A percentile compares a stretch with the other conserved stretches of the same genome.
These are phyloP conservation scores for Plasmodium berghei DNA, from an alignment of 169 alveolate species.

Conservation along the genomic window DNA sequence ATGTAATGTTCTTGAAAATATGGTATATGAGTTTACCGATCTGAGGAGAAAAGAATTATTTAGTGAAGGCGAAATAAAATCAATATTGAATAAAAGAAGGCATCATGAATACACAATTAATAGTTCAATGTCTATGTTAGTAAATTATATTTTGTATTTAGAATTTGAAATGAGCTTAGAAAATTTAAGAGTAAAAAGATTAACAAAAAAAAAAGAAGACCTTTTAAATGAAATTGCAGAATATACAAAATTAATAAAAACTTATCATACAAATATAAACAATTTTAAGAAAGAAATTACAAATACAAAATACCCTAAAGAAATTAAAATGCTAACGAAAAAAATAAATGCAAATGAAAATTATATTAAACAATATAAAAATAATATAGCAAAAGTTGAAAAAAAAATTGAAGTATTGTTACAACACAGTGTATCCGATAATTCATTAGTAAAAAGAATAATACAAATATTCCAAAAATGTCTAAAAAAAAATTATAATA, in stretches of 20 bases:
- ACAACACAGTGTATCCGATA: constrained; percentile 36
- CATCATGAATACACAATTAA: constrained; percentile 59
- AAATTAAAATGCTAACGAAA: constrained; percentile 13
- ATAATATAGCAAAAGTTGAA: constrained; percentile 21
- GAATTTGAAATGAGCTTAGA: constrained; percentile 62
- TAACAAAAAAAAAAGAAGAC: constrained; percentile 27
- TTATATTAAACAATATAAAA: constrained; percentile 23
- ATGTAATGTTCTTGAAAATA: constrained; percentile 46
- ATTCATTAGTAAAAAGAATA: constrained; percentile 53
- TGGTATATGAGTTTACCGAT: constrained; percentile 53
- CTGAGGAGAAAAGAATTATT: constrained; percentile 43
- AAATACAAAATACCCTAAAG: constrained; percentile 17
- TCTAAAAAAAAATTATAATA: constrained; percentile 52
- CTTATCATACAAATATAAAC: constrained; percentile 1
- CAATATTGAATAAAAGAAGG: constrained; percentile 64
- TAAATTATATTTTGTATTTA: constrained; percentile 45
- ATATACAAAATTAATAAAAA: constrained; percentile 41
- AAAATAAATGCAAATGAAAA: constrained; percentile 35
- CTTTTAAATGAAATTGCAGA: constrained; percentile 27
- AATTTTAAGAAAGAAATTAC: constrained; percentile 23
- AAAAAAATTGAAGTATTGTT: constrained; percentile 48
- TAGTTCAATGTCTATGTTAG: constrained; percentile 21
- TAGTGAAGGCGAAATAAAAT: constrained; percentile 30
- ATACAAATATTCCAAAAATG: constrained; percentile 42
- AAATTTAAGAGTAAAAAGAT: constrained; percentile 52